Evolutionary conservation across 805 yeast genomes (phyloP).

Genomic region (Barnettozyma pratensis): DNA sequence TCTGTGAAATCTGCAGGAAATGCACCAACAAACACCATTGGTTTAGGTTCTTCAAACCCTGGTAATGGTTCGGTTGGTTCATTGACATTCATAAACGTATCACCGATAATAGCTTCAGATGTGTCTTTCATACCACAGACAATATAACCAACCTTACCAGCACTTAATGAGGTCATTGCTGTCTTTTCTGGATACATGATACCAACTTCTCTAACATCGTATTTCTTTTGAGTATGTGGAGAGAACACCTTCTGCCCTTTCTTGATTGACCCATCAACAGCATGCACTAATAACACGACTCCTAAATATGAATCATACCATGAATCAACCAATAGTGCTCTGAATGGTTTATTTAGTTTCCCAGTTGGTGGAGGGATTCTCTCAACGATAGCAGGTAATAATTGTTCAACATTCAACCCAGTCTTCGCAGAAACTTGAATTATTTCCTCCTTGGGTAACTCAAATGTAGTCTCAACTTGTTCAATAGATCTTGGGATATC

Average conservation of each 20-base stretch:
- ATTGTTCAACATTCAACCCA: slow-evolving; percentile 69
- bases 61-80: slow-evolving; percentile 70
- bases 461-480: slow-evolving; percentile 83
- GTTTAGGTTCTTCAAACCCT: slow-evolving; percentile 95
- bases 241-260: slow-evolving; percentile 74
- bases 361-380: slow-evolving; percentile 80
- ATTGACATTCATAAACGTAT: slow-evolving; percentile 69
- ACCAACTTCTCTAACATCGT: slow-evolving; percentile 90
- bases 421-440: slow-evolving; percentile 90
- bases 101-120: slow-evolving; percentile 85
- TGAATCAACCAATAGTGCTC: slow-evolving; percentile 87
- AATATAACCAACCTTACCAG: slow-evolving; percentile 94
- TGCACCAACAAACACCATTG: slow-evolving; percentile 98
- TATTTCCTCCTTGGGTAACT: slow-evolving; percentile 66
- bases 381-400: slow-evolving; percentile 79
- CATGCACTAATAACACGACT: slow-evolving; percentile 76
- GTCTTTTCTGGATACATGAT: slow-evolving; percentile 89
- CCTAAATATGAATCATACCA: slow-evolving; percentile 96
- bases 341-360: slow-evolving; percentile 42
- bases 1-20: slow-evolving; percentile 95
- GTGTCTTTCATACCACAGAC: slow-evolving; percentile 94
- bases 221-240: slow-evolving; percentile 68
- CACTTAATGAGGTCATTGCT: slow-evolving; percentile 55
- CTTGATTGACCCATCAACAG: slow-evolving; percentile 76
- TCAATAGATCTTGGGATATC: slow-evolving; percentile 75